A percentile compares a stretch with the other conserved stretches of the same genome.
phyloP scores from a whole-genome alignment of 331 rosid species.

The Malus hybrid region DNA sequence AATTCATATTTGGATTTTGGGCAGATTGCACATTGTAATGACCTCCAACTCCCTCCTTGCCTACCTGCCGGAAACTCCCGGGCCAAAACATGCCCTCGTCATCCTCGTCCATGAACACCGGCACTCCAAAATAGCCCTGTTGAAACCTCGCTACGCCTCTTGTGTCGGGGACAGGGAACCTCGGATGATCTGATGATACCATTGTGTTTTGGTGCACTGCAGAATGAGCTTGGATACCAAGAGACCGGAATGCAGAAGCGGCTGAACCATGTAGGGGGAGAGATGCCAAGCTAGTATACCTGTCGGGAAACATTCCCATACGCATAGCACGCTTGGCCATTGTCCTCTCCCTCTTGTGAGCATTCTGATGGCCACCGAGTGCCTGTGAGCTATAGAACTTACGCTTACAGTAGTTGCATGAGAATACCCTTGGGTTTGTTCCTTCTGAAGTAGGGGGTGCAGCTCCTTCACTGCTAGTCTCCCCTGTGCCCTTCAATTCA shows the following conservation, averaged over 20 bases:
- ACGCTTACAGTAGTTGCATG: conserved; percentile 78
- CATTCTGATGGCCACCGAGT: conserved; percentile 87
- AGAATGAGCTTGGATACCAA: conserved; percentile 67
- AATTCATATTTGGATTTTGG: conserved; percentile 24
- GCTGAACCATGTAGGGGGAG: conserved; percentile 82
- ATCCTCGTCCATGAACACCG: conserved; percentile 49
- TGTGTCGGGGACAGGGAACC: conserved; percentile 40
- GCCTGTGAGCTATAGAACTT: conserved; percentile 93
- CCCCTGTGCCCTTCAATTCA: conserved; percentile 37
- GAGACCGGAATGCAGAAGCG: conserved; percentile 69
- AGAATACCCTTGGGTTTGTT: conserved; percentile 54
- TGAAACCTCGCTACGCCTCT: conserved; percentile 53
- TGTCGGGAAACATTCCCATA: conserved; percentile 58
- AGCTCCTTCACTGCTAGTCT: conserved; percentile 33
- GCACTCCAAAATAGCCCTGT: conserved; percentile 42
- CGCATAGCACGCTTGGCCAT: conserved; percentile 84
- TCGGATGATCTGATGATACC: conserved; percentile 17
- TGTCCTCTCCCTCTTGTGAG: conserved; percentile 86
- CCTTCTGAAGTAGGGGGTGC: conserved; percentile 32
- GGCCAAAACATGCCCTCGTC: conserved; percentile 68
- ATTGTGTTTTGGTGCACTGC: conserved; percentile 47
- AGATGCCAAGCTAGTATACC: conserved; percentile 73
- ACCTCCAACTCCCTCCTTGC: conserved; percentile 21
- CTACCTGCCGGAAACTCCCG: conserved; percentile 69
- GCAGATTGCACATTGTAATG: conserved; percentile 15